phyloP scores from a whole-genome alignment of 2,329 filamentous ascomycete genomes.

The Aspergillus sp. region DNA sequence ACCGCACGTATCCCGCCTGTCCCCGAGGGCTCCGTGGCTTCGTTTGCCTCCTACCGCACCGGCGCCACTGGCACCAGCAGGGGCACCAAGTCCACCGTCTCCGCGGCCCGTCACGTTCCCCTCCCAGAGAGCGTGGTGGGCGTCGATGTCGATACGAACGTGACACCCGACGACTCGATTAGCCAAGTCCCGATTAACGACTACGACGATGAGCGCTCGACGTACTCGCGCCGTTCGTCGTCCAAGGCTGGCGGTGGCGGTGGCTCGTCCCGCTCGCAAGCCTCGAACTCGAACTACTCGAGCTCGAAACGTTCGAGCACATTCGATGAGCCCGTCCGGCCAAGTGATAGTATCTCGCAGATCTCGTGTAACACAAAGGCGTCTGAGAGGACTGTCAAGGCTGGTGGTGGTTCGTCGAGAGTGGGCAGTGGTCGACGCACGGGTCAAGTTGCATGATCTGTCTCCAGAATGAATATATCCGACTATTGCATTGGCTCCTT shows the following conservation, averaged over 20 bases:
- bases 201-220: background rate
- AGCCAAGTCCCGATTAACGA: conserved; percentile 50
- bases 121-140: conserved; percentile 26
- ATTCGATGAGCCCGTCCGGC: conserved; percentile 31
- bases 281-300: conserved; percentile 18
- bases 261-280: conserved; percentile 9
- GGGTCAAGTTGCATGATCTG: no score
- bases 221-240: background rate
- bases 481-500: no score
- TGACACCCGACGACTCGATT: conserved; percentile 74
- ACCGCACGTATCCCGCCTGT: no score
- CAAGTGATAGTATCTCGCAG: conserved; percentile 35
- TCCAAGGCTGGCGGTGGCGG: no score
- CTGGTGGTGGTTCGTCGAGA: conserved; percentile 10
- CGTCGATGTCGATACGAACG: conserved; percentile 42
- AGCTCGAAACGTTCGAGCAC: conserved; percentile 27
- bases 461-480: no score
- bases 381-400: conserved; percentile 27
- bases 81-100: conserved; percentile 9
- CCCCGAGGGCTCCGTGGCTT: conserved; percentile 8
- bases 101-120: conserved; percentile 21
- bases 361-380: conserved; percentile 23
- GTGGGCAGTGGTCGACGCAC: no score
- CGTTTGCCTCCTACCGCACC: conserved; percentile 16
- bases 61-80: conserved; percentile 9